Evolutionary conservation across 148 eudicot species (phyloP).

Genomic region (Nepenthes gracilis): DNA sequence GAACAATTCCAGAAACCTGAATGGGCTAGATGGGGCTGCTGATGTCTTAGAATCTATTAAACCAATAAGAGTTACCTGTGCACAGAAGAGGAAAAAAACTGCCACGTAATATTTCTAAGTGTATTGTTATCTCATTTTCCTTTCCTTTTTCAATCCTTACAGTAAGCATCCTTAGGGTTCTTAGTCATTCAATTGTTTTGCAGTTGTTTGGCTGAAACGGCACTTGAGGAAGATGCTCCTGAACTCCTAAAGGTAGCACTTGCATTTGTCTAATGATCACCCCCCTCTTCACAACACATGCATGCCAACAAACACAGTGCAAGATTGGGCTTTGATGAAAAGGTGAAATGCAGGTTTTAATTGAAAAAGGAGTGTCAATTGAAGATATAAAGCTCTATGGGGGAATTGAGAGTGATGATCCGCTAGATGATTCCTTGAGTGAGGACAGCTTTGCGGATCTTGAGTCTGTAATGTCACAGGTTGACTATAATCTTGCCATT

Average conservation of each 20-base stretch:
- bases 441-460: constrained; percentile 74
- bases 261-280: neutral
- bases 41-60: constrained; percentile 29
- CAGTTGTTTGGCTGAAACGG: constrained; percentile 82
- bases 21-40: constrained; percentile 15
- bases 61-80: constrained; percentile 35
- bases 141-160: neutral
- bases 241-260: constrained; percentile 70
- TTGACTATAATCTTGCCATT: constrained; percentile 8
- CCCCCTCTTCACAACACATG: neutral
- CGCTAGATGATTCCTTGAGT: constrained; percentile 38
- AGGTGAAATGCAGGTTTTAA: constrained; percentile 41
- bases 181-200: constrained; percentile 13
- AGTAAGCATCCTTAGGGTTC: constrained; percentile 4
- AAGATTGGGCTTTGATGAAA: neutral
- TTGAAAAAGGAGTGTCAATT: constrained; percentile 63
- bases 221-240: constrained; percentile 96
- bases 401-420: constrained; percentile 46
- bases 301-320: neutral
- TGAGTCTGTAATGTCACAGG: constrained; percentile 77
- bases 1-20: constrained; percentile 9
- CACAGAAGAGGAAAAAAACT: constrained; percentile 70
- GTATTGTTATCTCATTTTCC: neutral
- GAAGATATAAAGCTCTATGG: constrained; percentile 88
- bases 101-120: constrained; percentile 55